A percentile compares a stretch with the other conserved stretches of the same genome.
phyloP scores from a whole-genome alignment of 2,329 filamentous ascomycete species.

The Monosporascus sp. region DNA sequence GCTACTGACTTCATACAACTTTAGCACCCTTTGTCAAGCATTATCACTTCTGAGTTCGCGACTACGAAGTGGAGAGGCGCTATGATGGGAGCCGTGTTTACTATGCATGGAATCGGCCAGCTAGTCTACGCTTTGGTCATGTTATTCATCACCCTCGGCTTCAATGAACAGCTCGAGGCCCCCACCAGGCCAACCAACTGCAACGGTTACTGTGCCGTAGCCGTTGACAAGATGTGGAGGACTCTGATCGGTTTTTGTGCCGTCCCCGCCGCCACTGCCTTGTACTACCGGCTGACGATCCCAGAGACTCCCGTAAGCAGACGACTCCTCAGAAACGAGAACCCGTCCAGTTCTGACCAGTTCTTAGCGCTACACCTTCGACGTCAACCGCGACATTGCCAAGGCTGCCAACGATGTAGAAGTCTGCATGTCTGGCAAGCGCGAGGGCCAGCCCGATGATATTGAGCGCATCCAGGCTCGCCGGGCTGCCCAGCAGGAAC shows the following conservation, averaged over 20 bases:
- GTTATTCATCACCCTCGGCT: slow-evolving; percentile 67
- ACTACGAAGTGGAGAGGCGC: slow-evolving; percentile 80
- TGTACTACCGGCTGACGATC: slow-evolving; percentile 76
- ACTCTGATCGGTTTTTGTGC: slow-evolving; percentile 76
- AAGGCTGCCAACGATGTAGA: slow-evolving; percentile 68
- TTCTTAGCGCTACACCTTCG: slow-evolving; percentile 69
- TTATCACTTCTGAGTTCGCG: slow-evolving; percentile 84
- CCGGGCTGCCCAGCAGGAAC: slow-evolving; percentile 45
- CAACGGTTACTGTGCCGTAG: slow-evolving; percentile 57
- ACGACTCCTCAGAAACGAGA: background rate
- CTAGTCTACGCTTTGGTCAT: slow-evolving; percentile 70
- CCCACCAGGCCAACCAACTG: slow-evolving; percentile 52
- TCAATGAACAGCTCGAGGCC: slow-evolving; percentile 56
- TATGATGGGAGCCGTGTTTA: slow-evolving; percentile 84
- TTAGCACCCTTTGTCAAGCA: slow-evolving; percentile 68
- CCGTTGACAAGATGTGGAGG: slow-evolving; percentile 86
- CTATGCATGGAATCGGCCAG: slow-evolving; percentile 83
- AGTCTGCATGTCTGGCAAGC: slow-evolving; percentile 65
- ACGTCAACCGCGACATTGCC: slow-evolving; percentile 68
- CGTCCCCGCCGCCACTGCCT: slow-evolving; percentile 71
- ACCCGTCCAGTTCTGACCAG: slow-evolving; percentile 4
- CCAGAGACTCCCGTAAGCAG: slow-evolving; percentile 64
- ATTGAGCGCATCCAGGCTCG: slow-evolving; percentile 56
- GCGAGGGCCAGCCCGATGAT: slow-evolving; percentile 61
- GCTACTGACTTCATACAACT: no score